phyloP scores from a whole-genome alignment of 345 rosid genomes.

The Arabidopsis suecica region DNA sequence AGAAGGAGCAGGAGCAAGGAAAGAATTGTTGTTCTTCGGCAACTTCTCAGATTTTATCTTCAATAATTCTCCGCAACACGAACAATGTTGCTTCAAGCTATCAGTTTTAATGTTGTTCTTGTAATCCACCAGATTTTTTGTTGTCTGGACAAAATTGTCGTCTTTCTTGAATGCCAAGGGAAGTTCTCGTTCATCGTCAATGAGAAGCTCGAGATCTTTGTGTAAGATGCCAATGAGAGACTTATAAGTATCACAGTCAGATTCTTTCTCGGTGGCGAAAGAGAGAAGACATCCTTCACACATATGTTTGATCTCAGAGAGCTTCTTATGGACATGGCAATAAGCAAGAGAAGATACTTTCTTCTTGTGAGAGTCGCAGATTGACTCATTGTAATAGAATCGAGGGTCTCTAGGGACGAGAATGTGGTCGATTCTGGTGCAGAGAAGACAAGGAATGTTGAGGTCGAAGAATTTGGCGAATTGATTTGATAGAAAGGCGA shows the following conservation, averaged over 20 bases:
- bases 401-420: slow-evolving; percentile 52
- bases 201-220: slow-evolving; percentile 74
- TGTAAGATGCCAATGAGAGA: slow-evolving; percentile 79
- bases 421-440: slow-evolving; percentile 81
- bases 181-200: slow-evolving; percentile 64
- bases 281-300: slow-evolving; percentile 95
- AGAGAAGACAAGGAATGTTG: slow-evolving; percentile 79
- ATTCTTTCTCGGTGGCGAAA: slow-evolving; percentile 80
- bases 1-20: slow-evolving; percentile 79
- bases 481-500: slow-evolving; percentile 69
- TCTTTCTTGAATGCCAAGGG: slow-evolving; percentile 55
- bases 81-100: slow-evolving; percentile 47
- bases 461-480: slow-evolving; percentile 79
- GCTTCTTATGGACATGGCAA: slow-evolving; percentile 83
- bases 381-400: slow-evolving; percentile 80
- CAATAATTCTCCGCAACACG: slow-evolving; percentile 77
- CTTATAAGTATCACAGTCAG: slow-evolving; percentile 76
- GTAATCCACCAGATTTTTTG: slow-evolving; percentile 31
- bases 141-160: slow-evolving; percentile 27
- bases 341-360: slow-evolving; percentile 77
- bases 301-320: slow-evolving; percentile 78
- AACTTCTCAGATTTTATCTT: slow-evolving; percentile 46
- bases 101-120: slow-evolving; percentile 17
- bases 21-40: slow-evolving; percentile 42
- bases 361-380: slow-evolving; percentile 82